Evolutionary conservation across 2,329 filamentous ascomycete genomes (phyloP).

Genomic region (Fusarium sp.): DNA sequence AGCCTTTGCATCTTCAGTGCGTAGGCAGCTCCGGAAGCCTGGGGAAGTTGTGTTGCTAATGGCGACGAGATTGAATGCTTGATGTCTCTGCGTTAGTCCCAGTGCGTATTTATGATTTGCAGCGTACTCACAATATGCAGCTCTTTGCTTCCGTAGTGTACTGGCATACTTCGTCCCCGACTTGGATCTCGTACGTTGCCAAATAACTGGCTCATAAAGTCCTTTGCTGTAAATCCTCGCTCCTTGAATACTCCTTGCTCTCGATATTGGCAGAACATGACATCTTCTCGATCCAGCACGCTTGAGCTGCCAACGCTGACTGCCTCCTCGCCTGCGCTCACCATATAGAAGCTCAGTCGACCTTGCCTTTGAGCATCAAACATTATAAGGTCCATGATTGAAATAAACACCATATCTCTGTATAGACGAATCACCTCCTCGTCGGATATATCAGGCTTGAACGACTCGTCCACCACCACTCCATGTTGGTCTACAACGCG

Average conservation of each 20-base stretch:
- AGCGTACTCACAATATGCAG: slow-evolving; percentile 80
- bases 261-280: slow-evolving; percentile 94
- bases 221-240: slow-evolving; percentile 85
- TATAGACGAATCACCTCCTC: slow-evolving; percentile 72
- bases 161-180: slow-evolving; percentile 93
- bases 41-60: slow-evolving; percentile 89
- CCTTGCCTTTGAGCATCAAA: slow-evolving; percentile 97
- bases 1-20: slow-evolving; percentile 86
- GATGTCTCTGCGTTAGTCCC: slow-evolving; percentile 14
- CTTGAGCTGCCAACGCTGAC: slow-evolving; percentile 91
- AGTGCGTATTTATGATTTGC: too few relatives aligned
- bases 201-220: slow-evolving; percentile 98
- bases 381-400: slow-evolving; percentile 97
- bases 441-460: slow-evolving; percentile 78
- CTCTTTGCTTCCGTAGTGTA: slow-evolving; percentile 90
- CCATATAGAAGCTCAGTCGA: slow-evolving; percentile 97
- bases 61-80: slow-evolving; percentile 88
- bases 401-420: slow-evolving; percentile 75
- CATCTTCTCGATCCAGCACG: slow-evolving; percentile 85
- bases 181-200: slow-evolving; percentile 86
- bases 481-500: slow-evolving; percentile 93
- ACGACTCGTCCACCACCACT: slow-evolving; percentile 80
- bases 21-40: slow-evolving; percentile 89
- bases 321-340: slow-evolving; percentile 93
- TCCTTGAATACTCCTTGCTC: slow-evolving; percentile 94